A percentile compares a stretch with the other conserved stretches of the same genome.
phyloP scores from a whole-genome alignment of 352 stramenopile species.

The Phytophthora palmivora region DNA sequence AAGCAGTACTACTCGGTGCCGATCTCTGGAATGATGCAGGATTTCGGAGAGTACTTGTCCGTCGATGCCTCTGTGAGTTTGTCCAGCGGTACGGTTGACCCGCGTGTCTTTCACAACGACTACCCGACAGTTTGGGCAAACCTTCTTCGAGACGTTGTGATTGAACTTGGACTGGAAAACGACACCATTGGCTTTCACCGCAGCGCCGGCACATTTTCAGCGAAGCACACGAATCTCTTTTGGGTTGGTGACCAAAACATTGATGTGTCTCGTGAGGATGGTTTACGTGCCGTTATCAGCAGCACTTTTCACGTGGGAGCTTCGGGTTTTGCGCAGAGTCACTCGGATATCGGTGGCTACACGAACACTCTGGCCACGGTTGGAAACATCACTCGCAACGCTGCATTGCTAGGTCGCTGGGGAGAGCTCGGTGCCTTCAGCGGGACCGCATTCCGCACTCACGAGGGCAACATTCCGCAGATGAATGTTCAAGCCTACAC shows the following conservation, averaged over 20 bases:
- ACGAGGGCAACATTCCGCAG: conserved; percentile 39
- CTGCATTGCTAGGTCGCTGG: conserved; percentile 33
- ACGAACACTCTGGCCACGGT: conserved; percentile 33
- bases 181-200: conserved; percentile 40
- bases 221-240: conserved; percentile 37
- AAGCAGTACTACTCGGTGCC: conserved; percentile 38
- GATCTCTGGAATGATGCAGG: conserved; percentile 42
- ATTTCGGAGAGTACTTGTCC: conserved; percentile 37
- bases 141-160: conserved; percentile 29
- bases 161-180: conserved; percentile 30
- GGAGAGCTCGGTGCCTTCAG: conserved; percentile 36
- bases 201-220: conserved; percentile 36
- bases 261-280: conserved; percentile 32
- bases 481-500: conserved; percentile 40
- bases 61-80: conserved; percentile 33
- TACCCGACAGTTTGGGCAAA: conserved; percentile 36
- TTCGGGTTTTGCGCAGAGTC: conserved; percentile 33
- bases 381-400: conserved; percentile 34
- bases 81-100: conserved; percentile 19
- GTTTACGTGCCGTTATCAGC: conserved; percentile 35
- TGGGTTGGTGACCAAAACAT: conserved; percentile 43
- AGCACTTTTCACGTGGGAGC: conserved; percentile 32
- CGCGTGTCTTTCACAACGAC: conserved; percentile 36
- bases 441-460: conserved; percentile 33
- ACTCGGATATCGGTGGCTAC: conserved; percentile 37